These are phyloP conservation scores for Aegilops bicornis DNA, from an alignment of 176 grass and related monocot species.

Conservation along the genomic window DNA sequence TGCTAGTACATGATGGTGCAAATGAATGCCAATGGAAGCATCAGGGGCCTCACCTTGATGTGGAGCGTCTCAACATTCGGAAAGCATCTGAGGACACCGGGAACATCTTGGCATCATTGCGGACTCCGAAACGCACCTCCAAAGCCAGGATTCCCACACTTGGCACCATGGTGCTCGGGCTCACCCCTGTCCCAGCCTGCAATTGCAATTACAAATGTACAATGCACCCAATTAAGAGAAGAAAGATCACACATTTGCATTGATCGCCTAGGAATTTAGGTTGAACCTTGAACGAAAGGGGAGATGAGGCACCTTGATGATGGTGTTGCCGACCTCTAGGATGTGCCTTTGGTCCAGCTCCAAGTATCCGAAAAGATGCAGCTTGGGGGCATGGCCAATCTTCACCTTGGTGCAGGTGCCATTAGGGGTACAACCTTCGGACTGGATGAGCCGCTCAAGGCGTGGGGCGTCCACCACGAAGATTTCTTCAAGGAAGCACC, in stretches of 20 bases:
- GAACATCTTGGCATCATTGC: conserved; percentile 9
- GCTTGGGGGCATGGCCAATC: conserved; percentile 2
- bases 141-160: neutral
- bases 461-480: neutral
- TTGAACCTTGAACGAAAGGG: neutral
- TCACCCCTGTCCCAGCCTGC: neutral
- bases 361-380: neutral
- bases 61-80: neutral
- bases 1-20: neutral
- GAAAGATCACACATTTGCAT: neutral
- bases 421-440: neutral
- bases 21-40: neutral
- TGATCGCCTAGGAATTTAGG: neutral
- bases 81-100: conserved; percentile 1
- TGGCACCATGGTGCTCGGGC: neutral
- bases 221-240: conserved; percentile 3
- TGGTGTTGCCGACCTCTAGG: conserved; percentile 12
- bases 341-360: neutral
- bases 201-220: neutral
- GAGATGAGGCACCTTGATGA: neutral
- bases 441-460: conserved; percentile 6
- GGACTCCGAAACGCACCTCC: neutral
- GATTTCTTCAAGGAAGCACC: neutral
- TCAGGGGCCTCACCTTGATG: neutral
- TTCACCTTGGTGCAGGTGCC: neutral